Conservation (phyloP, 805 yeast species). For the Saccharomyces jurei region DNA sequence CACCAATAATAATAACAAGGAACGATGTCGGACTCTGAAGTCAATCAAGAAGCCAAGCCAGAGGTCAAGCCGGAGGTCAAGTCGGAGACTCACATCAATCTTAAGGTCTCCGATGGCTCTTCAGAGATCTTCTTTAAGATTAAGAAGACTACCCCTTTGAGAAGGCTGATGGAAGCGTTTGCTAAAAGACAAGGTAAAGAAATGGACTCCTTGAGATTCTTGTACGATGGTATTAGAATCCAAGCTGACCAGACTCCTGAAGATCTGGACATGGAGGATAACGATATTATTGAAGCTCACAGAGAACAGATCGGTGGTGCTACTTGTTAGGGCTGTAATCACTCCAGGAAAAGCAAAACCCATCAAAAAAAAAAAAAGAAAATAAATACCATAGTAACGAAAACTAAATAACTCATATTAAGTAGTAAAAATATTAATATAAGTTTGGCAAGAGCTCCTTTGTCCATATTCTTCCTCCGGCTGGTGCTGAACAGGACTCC, state of each 20-base stretch:
- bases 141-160: constrained; percentile 84
- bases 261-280: constrained; percentile 86
- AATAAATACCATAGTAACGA: neutral
- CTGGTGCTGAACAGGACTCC: neutral
- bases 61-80: constrained; percentile 44
- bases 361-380: neutral
- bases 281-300: constrained; percentile 94
- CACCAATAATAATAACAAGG: neutral
- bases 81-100: constrained; percentile 77
- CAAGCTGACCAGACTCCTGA: constrained; percentile 87
- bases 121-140: constrained; percentile 94
- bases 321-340: neutral
- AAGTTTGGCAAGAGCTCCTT: neutral
- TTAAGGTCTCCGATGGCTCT: constrained; percentile 88
- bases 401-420: neutral
- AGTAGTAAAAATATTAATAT: neutral
- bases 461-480: neutral
- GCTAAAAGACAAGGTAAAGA: constrained; percentile 96
- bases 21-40: constrained; percentile 21
- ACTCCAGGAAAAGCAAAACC: neutral
- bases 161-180: constrained; percentile 93
- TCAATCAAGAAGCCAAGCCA: constrained; percentile 30
- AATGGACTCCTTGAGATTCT: constrained; percentile 71
- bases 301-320: constrained; percentile 79
- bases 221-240: constrained; percentile 89